Base-by-base conservation (phyloP, 768 basidiomycete genomes). In the Tubosaeta sp. region DNA sequence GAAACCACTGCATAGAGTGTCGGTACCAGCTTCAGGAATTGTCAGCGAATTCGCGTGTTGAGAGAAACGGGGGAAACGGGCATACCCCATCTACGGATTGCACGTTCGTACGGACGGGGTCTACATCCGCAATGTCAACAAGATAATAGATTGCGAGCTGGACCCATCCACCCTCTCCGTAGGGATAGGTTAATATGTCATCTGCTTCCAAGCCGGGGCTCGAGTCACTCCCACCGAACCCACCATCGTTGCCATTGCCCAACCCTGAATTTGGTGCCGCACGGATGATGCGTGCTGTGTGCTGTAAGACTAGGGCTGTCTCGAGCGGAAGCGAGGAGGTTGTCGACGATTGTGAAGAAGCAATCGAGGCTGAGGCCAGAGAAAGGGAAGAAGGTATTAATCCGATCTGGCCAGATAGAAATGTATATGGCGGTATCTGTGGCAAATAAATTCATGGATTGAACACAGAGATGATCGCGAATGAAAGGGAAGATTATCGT, bases 361-460 rank as follows among this genome's bases (percentile, higher is more conserved):
- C 13, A 24, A 21, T 40, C 14, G 42, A 46, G 11, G 45, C 84
- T 79, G 2, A 74, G 68, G 9, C 94, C 86, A 98, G 72, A 2
- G 75, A 63, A 25, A 97, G 73, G 41, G 73, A 82, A 41, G 82
- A 72, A 1, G 96, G 95, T 27, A 94, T 73, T 19, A 99, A 75
- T 0, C 92, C 92, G 41, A 99, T 98, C 65, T 99, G 96, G 4
- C 96, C 96, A 1, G 96, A 96, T 49, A 98, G 74, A 58, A 90
- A 92, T n/a, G 93, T 71, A 6, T 80, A 80, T 46, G 87, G 80
- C 56, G 79, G 82, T 40, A 79, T 83, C 93, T 95, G 58, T 2
- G 43, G 39, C 24, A 34, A 46, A 52, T 24, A 38, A 21, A 3
- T 16, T 25, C 19, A 35, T 35, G 34, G n/a, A 35, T 8, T 16